These are phyloP conservation scores for Rhexocercosporidium sp. DNA, from an alignment of 2,329 filamentous ascomycete species.

Conservation along the genomic window DNA sequence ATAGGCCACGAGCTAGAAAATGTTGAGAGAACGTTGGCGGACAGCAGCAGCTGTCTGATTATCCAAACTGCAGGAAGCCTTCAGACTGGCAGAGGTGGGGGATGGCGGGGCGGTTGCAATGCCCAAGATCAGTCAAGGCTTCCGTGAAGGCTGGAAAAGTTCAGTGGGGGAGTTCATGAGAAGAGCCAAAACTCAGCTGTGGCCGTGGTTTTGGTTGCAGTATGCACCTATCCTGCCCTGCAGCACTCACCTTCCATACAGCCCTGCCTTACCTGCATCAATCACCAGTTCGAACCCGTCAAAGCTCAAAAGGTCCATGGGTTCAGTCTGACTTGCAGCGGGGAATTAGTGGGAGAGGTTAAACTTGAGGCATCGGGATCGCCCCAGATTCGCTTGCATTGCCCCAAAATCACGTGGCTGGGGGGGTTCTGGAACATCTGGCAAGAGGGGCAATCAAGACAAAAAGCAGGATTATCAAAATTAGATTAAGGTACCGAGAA, in stretches of 20 bases:
- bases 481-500: slow-evolving; percentile 8
- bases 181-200: slow-evolving; percentile 4
- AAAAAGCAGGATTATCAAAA: slow-evolving; percentile 6
- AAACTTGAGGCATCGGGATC: not conserved
- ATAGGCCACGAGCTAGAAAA: slow-evolving; percentile 11
- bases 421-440: not conserved
- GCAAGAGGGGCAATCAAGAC: not conserved
- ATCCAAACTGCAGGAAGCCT: slow-evolving; percentile 5
- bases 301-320: not conserved
- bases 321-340: slow-evolving; percentile 13
- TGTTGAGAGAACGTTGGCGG: slow-evolving; percentile 9
- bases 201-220: not conserved
- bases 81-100: not conserved
- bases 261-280: not conserved
- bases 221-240: not conserved
- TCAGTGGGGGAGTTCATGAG: slow-evolving; percentile 3
- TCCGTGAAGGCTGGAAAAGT: not conserved
- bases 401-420: not conserved
- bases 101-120: not conserved
- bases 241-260: not conserved
- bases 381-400: not conserved
- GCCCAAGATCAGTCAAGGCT: not conserved
- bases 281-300: not conserved
- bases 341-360: not conserved
- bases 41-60: slow-evolving; percentile 16